These are phyloP conservation scores for Neoarthrinium moseri DNA, from an alignment of 2,329 filamentous ascomycete genomes.

Conservation along the genomic window DNA sequence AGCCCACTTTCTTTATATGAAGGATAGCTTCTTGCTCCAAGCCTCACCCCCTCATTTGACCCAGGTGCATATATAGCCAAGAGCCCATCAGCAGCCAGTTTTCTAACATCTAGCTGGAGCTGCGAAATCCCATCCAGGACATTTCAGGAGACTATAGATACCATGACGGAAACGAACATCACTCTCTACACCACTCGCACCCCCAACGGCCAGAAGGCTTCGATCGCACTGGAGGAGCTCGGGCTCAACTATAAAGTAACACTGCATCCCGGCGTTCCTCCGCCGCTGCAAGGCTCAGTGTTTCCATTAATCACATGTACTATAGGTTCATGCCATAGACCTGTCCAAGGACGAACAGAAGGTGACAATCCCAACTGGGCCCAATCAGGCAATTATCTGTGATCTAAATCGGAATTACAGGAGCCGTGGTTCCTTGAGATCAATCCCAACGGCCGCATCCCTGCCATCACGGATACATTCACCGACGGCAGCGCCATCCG, in stretches of 20 bases:
- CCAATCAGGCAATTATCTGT: too few species aligned
- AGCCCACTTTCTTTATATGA: background rate
- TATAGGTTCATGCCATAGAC: background rate
- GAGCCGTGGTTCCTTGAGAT: conserved; percentile 22
- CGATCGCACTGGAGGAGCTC: background rate
- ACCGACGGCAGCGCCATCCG: conserved; percentile 19
- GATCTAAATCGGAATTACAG: too few species aligned
- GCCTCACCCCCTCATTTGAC: background rate
- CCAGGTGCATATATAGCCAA: too few species aligned
- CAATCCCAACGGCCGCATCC: conserved; percentile 22
- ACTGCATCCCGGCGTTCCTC: background rate
- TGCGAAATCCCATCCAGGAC: too few species aligned
- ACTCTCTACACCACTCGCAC: background rate
- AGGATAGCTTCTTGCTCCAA: background rate
- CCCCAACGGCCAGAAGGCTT: background rate
- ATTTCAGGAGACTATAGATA: too few species aligned
- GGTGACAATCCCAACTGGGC: too few species aligned
- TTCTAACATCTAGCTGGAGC: background rate
- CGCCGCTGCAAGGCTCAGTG: background rate
- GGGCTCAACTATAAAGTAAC: background rate
- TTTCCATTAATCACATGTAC: background rate
- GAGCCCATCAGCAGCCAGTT: background rate
- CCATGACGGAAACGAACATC: background rate
- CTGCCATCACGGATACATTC: conserved; percentile 22
- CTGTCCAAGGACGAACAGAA: background rate